These are phyloP conservation scores for Lecanoromycetidae sp. DNA, from an alignment of 2,329 filamentous ascomycete genomes.

Conservation along the genomic window DNA sequence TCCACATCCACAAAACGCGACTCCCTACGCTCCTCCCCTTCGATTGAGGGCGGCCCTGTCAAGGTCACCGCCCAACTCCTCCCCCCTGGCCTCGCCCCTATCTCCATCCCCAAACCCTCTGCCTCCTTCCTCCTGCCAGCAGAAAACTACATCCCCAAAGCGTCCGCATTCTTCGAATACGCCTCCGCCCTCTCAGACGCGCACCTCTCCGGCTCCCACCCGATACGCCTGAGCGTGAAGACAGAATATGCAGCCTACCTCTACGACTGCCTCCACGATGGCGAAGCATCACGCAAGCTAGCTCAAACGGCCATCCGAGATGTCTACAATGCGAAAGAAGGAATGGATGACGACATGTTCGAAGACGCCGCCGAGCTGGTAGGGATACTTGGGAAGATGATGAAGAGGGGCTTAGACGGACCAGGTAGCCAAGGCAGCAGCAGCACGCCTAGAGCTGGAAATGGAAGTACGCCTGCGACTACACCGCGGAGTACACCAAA, in stretches of 20 bases:
- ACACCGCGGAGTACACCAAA: slow-evolving; percentile 6
- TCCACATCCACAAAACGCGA: slow-evolving; percentile 20
- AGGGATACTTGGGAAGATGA: slow-evolving; percentile 74
- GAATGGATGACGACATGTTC: slow-evolving; percentile 93
- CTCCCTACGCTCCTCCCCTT: slow-evolving; percentile 11
- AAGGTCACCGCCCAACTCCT: slow-evolving; percentile 17
- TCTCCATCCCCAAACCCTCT: slow-evolving; percentile 30
- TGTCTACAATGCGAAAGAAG: slow-evolving; percentile 81
- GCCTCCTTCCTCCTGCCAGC: slow-evolving; percentile 70
- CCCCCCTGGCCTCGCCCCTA: slow-evolving; percentile 29
- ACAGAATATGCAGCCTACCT: slow-evolving; percentile 88
- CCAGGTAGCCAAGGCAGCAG: slow-evolving; percentile 1
- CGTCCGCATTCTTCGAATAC: slow-evolving; percentile 67
- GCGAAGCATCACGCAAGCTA: slow-evolving; percentile 59
- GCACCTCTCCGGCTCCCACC: slow-evolving; percentile 76
- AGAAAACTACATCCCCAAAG: slow-evolving; percentile 70
- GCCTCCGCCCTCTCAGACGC: slow-evolving; percentile 62
- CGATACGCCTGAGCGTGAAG: slow-evolving; percentile 75
- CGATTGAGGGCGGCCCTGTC: slow-evolving; percentile 15
- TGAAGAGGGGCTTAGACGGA: slow-evolving; percentile 41
- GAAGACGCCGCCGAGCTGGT: slow-evolving; percentile 82
- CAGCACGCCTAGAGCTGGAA: slow-evolving; percentile 8
- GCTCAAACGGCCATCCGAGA: slow-evolving; percentile 77
- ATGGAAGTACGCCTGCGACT: slow-evolving; percentile 3
- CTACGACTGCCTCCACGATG: slow-evolving; percentile 82